phyloP scores from a whole-genome alignment of 2,329 filamentous ascomycete species.

The Onygenales sp. region DNA sequence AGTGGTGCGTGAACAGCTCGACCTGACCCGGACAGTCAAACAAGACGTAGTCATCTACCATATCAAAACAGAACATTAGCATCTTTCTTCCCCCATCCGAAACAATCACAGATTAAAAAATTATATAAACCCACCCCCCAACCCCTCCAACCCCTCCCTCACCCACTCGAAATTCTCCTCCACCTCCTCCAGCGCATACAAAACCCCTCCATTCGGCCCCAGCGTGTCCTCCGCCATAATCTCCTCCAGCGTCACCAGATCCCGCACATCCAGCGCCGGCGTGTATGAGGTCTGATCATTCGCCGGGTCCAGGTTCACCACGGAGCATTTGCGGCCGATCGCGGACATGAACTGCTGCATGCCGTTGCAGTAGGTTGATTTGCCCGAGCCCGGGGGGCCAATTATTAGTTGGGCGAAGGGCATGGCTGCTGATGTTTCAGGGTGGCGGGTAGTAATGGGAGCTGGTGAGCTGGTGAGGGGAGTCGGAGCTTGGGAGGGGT shows the following conservation, averaged over 20 bases:
- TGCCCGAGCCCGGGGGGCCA: conserved; percentile 89
- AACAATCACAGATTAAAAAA: neutral
- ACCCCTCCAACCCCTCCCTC: conserved; percentile 64
- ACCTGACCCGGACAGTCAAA: conserved; percentile 98
- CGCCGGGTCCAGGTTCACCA: conserved; percentile 93
- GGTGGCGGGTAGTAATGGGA: neutral
- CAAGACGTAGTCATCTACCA: conserved; percentile 72
- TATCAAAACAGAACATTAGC: neutral
- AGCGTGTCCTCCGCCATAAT: conserved; percentile 88
- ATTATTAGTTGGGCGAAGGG: conserved; percentile 70
- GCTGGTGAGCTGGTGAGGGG: neutral
- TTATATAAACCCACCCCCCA: conserved; percentile 44
- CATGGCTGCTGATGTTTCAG: conserved; percentile 26
- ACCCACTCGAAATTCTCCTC: conserved; percentile 93
- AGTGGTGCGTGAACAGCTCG: conserved; percentile 93
- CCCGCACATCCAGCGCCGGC: conserved; percentile 81
- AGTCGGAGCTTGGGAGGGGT: neutral
- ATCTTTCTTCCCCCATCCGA: neutral
- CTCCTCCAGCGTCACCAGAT: conserved; percentile 81
- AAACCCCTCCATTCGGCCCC: conserved; percentile 82
- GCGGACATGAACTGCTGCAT: conserved; percentile 98
- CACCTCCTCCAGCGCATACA: conserved; percentile 91
- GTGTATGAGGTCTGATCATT: conserved; percentile 89
- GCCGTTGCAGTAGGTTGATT: conserved; percentile 97
- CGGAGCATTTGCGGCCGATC: conserved; percentile 86